Percentiles rank a stretch among this genome's conserved stretches.
These are phyloP conservation scores for Russula sp. DNA, from an alignment of 768 basidiomycete species.

Conservation along the genomic window DNA sequence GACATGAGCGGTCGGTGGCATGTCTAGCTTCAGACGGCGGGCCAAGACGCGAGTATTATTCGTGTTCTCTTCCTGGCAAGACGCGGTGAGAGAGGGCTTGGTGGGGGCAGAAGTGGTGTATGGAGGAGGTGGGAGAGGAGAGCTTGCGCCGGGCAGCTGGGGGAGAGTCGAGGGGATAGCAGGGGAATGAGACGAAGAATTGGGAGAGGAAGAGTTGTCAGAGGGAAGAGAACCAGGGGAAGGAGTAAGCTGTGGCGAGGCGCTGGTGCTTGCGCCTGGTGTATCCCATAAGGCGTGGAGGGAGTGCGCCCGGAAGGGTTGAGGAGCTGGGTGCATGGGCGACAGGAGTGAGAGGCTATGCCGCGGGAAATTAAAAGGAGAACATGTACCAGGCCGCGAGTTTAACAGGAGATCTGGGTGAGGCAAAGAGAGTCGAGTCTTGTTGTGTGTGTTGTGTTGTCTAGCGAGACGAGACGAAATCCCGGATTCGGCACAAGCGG, in stretches of 20 bases:
- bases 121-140: conserved; percentile 8
- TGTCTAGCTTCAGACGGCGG: conserved; percentile 13
- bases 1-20: conserved; percentile 18
- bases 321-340: conserved; percentile 19
- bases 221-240: conserved; percentile 16
- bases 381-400: conserved; percentile 16
- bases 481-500: conserved; percentile 1
- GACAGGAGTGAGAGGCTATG: conserved; percentile 19
- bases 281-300: conserved; percentile 23
- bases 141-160: conserved; percentile 20
- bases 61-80: conserved; percentile 14
- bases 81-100: neutral
- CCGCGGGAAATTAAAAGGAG: conserved; percentile 10
- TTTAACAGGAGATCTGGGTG: conserved; percentile 19
- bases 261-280: conserved; percentile 23
- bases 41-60: conserved; percentile 9
- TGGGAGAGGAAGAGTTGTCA: conserved; percentile 15
- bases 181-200: conserved; percentile 15
- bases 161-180: conserved; percentile 1
- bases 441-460: neutral
- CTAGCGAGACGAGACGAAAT: conserved; percentile 2
- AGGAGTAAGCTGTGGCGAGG: conserved; percentile 16
- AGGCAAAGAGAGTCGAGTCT: neutral
- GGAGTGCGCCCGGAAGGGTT: conserved; percentile 14
- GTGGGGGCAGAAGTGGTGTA: conserved; percentile 9